Conservation (phyloP, 306 rosid species). For the Erythrophleum fordii region DNA sequence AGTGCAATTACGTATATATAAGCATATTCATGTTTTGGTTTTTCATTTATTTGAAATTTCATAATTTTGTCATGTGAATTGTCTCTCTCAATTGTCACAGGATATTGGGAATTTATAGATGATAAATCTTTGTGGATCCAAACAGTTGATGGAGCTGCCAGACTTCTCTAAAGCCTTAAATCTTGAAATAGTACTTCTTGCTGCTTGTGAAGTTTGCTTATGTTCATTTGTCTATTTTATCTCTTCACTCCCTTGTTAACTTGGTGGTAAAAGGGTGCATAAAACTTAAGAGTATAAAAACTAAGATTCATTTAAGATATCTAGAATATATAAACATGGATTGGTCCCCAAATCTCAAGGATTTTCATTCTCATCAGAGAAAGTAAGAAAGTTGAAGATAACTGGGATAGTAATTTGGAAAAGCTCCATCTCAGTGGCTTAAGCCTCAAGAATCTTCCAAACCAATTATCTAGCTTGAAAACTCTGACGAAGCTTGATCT, state of each 20-base stretch:
- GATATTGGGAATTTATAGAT: too few species aligned
- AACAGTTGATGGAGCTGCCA: conserved; percentile 26
- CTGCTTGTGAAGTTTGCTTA: neutral
- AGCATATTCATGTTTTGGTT: too few species aligned
- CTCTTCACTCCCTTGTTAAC: neutral
- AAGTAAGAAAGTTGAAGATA: neutral
- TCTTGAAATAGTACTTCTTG: neutral
- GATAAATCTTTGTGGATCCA: neutral
- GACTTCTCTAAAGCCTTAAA: conserved; percentile 15
- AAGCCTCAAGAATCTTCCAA: neutral
- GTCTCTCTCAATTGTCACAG: too few species aligned
- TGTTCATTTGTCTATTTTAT: conserved; percentile 21
- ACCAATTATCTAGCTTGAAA: neutral
- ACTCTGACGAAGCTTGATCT: neutral
- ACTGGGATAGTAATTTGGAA: too few species aligned
- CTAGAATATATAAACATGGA: neutral
- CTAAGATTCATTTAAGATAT: neutral
- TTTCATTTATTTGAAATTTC: neutral
- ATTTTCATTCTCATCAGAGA: neutral
- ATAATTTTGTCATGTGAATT: neutral
- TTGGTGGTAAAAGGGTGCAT: neutral
- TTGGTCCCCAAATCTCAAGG: neutral
- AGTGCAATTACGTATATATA: neutral
- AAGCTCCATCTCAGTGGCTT: too few species aligned
- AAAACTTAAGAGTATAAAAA: neutral